A percentile compares a stretch with the other conserved stretches of the same genome.
Conservation (phyloP, 805 yeast species). For the Metahyphopichia silvanorum region DNA sequence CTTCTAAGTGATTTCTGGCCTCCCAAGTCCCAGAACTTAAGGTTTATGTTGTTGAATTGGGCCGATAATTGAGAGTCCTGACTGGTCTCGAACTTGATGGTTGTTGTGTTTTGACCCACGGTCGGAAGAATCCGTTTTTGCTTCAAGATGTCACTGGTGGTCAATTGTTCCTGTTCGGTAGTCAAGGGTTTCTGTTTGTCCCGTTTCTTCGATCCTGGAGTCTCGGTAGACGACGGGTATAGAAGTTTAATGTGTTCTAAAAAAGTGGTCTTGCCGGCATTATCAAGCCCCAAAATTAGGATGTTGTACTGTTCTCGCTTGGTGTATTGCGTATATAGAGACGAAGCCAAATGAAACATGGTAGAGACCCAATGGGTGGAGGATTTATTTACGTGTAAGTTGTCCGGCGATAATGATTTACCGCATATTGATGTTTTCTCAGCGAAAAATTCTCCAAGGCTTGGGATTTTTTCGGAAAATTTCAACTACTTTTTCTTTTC, state of each 20-base stretch:
- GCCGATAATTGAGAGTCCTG: slow-evolving; percentile 29
- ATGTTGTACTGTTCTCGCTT: slow-evolving; percentile 44
- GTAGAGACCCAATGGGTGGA: too few relatives aligned
- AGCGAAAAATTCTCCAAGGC: too few relatives aligned
- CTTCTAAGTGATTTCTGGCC: slow-evolving; percentile 85
- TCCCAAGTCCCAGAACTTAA: slow-evolving; percentile 95
- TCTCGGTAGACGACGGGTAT: slow-evolving; percentile 25
- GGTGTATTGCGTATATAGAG: slow-evolving; percentile 43
- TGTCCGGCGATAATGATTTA: too few relatives aligned
- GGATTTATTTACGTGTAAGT: too few relatives aligned
- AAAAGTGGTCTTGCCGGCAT: slow-evolving; percentile 84
- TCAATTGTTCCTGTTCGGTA: slow-evolving; percentile 5
- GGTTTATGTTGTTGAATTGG: slow-evolving; percentile 40
- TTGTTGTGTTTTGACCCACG: slow-evolving; percentile 82
- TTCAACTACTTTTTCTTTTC: too few relatives aligned
- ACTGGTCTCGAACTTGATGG: slow-evolving; percentile 37
- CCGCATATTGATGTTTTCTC: too few relatives aligned
- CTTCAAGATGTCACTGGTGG: slow-evolving; percentile 24
- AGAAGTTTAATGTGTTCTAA: slow-evolving; percentile 39
- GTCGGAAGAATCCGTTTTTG: slow-evolving; percentile 79
- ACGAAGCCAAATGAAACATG: slow-evolving; percentile 45
- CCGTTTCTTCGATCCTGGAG: slow-evolving; percentile 4
- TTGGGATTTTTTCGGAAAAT: too few relatives aligned
- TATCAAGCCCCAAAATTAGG: slow-evolving; percentile 84
- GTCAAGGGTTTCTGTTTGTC: slow-evolving; percentile 10